phyloP scores from a whole-genome alignment of 2,329 filamentous ascomycete species.

The Fusarium pseudoanthophilum region DNA sequence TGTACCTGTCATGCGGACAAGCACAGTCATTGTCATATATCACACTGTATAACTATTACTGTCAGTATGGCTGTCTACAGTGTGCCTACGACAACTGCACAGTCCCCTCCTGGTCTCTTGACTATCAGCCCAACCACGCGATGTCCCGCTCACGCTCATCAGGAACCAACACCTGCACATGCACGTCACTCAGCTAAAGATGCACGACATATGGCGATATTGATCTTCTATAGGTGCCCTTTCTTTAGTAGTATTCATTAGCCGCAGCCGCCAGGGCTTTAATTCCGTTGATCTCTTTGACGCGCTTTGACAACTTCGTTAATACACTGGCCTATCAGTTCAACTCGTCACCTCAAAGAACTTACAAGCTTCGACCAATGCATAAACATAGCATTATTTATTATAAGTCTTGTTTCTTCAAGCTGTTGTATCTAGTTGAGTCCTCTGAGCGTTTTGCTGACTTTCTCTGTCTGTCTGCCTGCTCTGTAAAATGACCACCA shows the following conservation, averaged over 20 bases:
- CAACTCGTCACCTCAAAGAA: conserved; percentile 7
- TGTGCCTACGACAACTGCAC: rapidly evolving
- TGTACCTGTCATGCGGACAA: conserved; percentile 21
- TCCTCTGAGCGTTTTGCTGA: background rate
- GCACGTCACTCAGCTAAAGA: conserved; percentile 37
- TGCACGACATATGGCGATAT: conserved; percentile 32
- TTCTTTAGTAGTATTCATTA: conserved; percentile 14
- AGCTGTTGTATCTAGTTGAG: background rate
- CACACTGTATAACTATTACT: background rate
- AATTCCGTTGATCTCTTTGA: conserved; percentile 16
- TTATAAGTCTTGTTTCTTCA: background rate
- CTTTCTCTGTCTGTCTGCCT: background rate
- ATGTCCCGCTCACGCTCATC: conserved; percentile 36
- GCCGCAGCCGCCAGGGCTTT: conserved; percentile 6
- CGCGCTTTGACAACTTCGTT: background rate
- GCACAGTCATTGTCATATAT: rapidly evolving
- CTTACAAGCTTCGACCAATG: background rate
- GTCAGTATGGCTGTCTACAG: rapidly evolving
- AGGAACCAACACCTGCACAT: conserved; percentile 35
- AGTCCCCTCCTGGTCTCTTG: conserved; percentile 36
- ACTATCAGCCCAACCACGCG: conserved; percentile 29
- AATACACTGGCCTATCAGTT: background rate
- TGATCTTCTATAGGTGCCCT: conserved; percentile 19
- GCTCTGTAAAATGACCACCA: conserved; percentile 26
- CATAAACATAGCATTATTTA: background rate